Base-by-base conservation (phyloP, 2,329 filamentous ascomycete genomes). In the Aureobasidium namibiae region DNA sequence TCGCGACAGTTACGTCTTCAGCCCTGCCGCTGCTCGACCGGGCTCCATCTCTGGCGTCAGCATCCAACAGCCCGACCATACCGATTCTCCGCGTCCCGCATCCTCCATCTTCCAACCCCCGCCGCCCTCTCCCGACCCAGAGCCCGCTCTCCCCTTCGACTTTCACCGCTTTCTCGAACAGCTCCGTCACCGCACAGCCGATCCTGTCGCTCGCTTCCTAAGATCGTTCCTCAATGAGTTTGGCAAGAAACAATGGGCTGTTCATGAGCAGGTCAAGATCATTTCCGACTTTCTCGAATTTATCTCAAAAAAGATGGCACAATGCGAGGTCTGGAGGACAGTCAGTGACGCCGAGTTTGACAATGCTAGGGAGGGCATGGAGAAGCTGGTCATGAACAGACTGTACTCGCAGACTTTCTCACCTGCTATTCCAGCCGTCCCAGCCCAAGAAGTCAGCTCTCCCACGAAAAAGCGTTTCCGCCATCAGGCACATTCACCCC, bases 181-280 rank as follows among this genome's bases (percentile, higher is more conserved):
- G 73, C 79, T 99, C 33, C 87, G 94, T 61, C 94, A 99, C 74
- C 90, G 92, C 65, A 96, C 95, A 60, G 95, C 94, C n/a, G 95
- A 99, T 68, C 94, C 95, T 1, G 92, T 99, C 2, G 95, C 95
- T 5, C 88, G 92, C 64, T 99, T 96, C 69, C 80, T 99, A 46
- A 89, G 95, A 64, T 97, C 94, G 0, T 99, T 99, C 68, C 76
- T 99, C 31, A 85, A 85, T 50, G 95, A 99, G 72, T 99, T 99
- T 74, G 90, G 86, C 36, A 99, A 97, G 77, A 90, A 92, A 66
- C 94, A 97, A 73, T 99, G 94, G 94, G 95, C 96, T 89, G 94
- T 96, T 7, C 94, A 99, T 71, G 94, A 99, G 75, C 94, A 99
- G 73, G 94, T 97, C 70, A 99, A 99, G 75, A 97, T 99, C 63